Base-by-base conservation (phyloP, 208 protist species). In the Leishmania martiniquensis region DNA sequence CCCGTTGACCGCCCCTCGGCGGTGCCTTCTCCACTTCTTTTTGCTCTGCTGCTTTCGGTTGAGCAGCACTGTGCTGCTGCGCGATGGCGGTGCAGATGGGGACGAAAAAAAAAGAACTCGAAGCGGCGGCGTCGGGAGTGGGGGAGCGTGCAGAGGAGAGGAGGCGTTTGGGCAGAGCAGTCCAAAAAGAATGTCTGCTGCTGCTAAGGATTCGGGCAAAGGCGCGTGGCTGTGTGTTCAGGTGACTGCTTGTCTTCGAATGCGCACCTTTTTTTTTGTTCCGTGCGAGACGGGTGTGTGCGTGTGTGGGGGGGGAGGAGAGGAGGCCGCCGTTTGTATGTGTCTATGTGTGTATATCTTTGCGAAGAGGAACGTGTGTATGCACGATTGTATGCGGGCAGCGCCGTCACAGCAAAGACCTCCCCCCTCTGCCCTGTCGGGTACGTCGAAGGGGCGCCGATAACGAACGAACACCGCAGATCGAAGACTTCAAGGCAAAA, bases 301-400 rank as follows among this genome's bases (percentile, higher is more conserved):
- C n/a, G n/a, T n/a, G n/a, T n/a, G n/a, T n/a, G n/a, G n/a, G n/a
- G n/a, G n/a, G n/a, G n/a, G n/a, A n/a, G n/a, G n/a, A n/a, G n/a
- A n/a, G n/a, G n/a, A n/a, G n/a, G n/a, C n/a, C n/a, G n/a, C n/a
- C n/a, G n/a, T n/a, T n/a, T 47, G 66, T 17, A 0, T 70, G 66
- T 51, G 42, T 32, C 3, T 51, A 49, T 70, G 68, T 29, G 49
- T 72, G 47, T 72, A 54, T 71, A 25, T 71, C 20, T 71, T 17
- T 47, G 22, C 20, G 17, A 37, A 15, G 13, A n/a, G n/a, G n/a
- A n/a, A n/a, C n/a, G n/a, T n/a, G 57, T 63, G 57, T 63, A 63
- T 47, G 39, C 13, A 29, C 9, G 39, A 12, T 32, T 17, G 45
- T 71, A 20, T 69, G 67, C 29, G 45, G 34, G 29, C 44, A 25